Base-by-base conservation (phyloP, 768 basidiomycete species). In the Mycena metata region DNA sequence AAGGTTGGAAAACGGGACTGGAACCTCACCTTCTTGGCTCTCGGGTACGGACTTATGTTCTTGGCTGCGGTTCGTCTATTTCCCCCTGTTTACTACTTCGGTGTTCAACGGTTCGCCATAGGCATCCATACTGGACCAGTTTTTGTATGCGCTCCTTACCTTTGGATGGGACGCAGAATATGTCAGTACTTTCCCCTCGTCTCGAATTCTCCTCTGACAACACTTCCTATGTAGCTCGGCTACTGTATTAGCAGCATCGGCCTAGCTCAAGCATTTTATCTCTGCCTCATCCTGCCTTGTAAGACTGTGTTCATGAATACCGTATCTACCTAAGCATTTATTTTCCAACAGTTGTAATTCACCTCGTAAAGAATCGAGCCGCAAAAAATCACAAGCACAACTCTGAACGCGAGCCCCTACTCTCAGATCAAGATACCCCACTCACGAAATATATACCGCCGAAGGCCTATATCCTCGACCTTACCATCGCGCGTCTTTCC, bases 141-240 rank as follows among this genome's bases (percentile, higher is more conserved):
- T 93, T 65, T 90, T 92, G 71, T 95, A 91, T 76, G 87, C 88
- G 2, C 82, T 85, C 11, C 78, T 82, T 0, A 83, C 80, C 4
- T 94, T 91, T 76, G 82, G 84, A 4, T 95, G 92, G 93, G 84
- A 78, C 30, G 83, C 92, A 23, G 90, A 91, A 80, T 81, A 78
- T 62, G 91, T 92, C n/a, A 17, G 54, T 35, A 55, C 26, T 41
- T 13, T 21, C 60, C 13, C 6, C 13, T 5, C 15, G 57, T 41
- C 16, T 19, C 23, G 10, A 16, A 12, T 13, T 47, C 47, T 30
- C 57, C 24, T 19, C 23, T n/a, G 45, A 46, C n/a, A 61, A 52
- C 24, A 30, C 52, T 58, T 60, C 62, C 30, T 30, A n/a, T n/a
- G n/a, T n/a, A 93, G 92, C 76, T 90, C n/a, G 91, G 91, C n/a